These are phyloP conservation scores for Tremella fuciformis DNA, from an alignment of 768 basidiomycete genomes.

Conservation along the genomic window DNA sequence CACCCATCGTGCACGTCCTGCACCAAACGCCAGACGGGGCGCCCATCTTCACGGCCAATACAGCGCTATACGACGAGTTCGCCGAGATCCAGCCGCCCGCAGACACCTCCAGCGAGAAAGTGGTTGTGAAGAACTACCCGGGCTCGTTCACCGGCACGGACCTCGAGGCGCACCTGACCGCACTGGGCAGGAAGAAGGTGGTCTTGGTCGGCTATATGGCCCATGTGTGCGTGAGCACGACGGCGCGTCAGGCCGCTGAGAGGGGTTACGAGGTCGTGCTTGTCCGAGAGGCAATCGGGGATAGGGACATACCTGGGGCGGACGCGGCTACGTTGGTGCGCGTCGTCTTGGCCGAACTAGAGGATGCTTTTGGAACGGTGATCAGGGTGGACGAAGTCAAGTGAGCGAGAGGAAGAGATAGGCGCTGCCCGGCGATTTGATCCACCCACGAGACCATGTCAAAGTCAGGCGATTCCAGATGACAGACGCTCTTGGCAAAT, in stretches of 20 bases:
- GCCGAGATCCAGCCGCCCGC: constrained; percentile 11
- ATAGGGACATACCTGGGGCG: constrained; percentile 21
- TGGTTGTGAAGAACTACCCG: constrained; percentile 22
- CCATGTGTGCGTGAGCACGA: constrained; percentile 26
- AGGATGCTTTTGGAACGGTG: constrained; percentile 12
- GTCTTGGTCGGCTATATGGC: constrained; percentile 28
- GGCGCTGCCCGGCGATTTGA: too few species aligned
- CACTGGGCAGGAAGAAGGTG: constrained; percentile 17
- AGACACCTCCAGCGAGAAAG: constrained; percentile 11
- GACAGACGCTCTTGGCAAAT: too few species aligned
- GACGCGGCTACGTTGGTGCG: constrained; percentile 9
- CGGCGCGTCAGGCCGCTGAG: constrained; percentile 21
- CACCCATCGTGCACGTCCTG: constrained; percentile 24
- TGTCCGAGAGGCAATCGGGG: constrained; percentile 25
- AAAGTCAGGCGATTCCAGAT: too few species aligned
- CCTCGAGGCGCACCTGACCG: constrained; percentile 8
- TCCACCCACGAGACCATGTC: too few species aligned
- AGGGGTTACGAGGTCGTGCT: constrained; percentile 22
- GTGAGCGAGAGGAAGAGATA: too few species aligned
- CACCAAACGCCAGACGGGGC: constrained; percentile 17
- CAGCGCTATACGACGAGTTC: constrained; percentile 10
- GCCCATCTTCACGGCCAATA: constrained; percentile 20
- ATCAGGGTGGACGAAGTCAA: too few species aligned
- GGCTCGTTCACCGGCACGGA: constrained; percentile 28
- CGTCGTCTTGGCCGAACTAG: constrained; percentile 11